A percentile compares a stretch with the other conserved stretches of the same genome.
Conservation (phyloP, 2,329 filamentous ascomycete genomes). For the Sclerotiophoma versabilis region DNA sequence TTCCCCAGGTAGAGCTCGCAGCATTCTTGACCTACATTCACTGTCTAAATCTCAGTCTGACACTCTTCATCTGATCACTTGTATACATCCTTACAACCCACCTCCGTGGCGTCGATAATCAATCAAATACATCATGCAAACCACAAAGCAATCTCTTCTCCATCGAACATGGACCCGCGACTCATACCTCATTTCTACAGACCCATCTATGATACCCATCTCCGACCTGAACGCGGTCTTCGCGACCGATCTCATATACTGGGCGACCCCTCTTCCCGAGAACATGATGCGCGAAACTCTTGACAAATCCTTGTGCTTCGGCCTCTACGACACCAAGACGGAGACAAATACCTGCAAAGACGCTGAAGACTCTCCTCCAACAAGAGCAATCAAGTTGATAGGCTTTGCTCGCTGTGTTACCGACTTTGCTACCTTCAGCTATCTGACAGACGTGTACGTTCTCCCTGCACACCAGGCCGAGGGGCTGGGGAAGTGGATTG, state of each 20-base stretch:
- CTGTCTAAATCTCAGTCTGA: too few relatives aligned
- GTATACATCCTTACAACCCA: too few relatives aligned
- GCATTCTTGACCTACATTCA: too few relatives aligned
- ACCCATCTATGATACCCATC: constrained; percentile 7
- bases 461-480: constrained; percentile 8
- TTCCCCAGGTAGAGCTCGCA: background rate
- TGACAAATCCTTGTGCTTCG: constrained; percentile 17
- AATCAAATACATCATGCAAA: background rate
- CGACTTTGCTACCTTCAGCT: constrained; percentile 17
- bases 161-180: constrained; percentile 12
- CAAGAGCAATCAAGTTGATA: background rate
- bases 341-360: too few relatives aligned
- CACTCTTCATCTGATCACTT: too few relatives aligned
- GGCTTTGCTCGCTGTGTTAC: constrained; percentile 20
- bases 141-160: constrained; percentile 2
- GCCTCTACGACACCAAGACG: constrained; percentile 5
- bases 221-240: constrained; percentile 13
- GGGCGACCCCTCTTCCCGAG: constrained; percentile 12
- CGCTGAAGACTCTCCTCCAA: background rate
- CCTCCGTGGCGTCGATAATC: too few relatives aligned
- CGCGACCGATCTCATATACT: constrained; percentile 18
- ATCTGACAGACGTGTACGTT: constrained; percentile 21
- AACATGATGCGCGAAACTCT: constrained; percentile 10
- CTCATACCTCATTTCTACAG: constrained; percentile 16
- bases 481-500: constrained; percentile 16